phyloP scores from a whole-genome alignment of 2,329 filamentous ascomycete genomes.

The Trematosphaeria pertusa region DNA sequence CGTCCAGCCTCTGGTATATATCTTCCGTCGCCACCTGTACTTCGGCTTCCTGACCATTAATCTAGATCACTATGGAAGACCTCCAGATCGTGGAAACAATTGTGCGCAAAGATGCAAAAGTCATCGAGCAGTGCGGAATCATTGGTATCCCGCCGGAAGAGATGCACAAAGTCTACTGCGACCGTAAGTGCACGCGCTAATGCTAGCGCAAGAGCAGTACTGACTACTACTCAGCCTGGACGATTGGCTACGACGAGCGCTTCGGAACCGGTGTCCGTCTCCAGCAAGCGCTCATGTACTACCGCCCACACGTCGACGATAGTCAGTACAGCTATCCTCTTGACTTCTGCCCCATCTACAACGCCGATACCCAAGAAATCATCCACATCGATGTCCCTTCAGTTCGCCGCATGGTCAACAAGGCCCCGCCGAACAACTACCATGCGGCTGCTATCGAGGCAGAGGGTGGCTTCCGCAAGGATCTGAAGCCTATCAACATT shows the following conservation, averaged over 20 bases:
- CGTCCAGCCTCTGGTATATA: constrained; percentile 77
- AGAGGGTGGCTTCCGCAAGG: constrained; percentile 75
- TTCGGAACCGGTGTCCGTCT: constrained; percentile 80
- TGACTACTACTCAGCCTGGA: constrained; percentile 69
- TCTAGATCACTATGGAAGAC: constrained; percentile 87
- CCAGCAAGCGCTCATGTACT: constrained; percentile 96
- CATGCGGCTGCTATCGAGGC: constrained; percentile 74
- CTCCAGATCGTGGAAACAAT: constrained; percentile 79
- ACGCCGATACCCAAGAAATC: constrained; percentile 78
- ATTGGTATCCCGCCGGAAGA: constrained; percentile 80
- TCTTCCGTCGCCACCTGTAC: not conserved
- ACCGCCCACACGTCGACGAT: constrained; percentile 82
- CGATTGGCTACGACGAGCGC: constrained; percentile 91
- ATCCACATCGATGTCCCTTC: constrained; percentile 85
- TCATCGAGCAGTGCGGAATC: constrained; percentile 88
- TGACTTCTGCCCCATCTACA: constrained; percentile 93
- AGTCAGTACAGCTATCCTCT: constrained; percentile 90
- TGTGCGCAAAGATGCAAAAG: constrained; percentile 77
- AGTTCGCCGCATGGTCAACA: constrained; percentile 76
- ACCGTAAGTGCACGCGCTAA: constrained; percentile 65
- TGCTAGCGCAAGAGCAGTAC: constrained; percentile 2
- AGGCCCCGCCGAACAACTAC: constrained; percentile 78
- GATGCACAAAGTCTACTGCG: constrained; percentile 96
- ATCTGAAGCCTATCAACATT: constrained; percentile 86
- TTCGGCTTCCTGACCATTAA: constrained; percentile 7